Evolutionary conservation across 495 filamentous ascomycete genomes (phyloP), one percentile per base, ranked within the genome.

Genomic region (Xylaria scruposa): DNA sequence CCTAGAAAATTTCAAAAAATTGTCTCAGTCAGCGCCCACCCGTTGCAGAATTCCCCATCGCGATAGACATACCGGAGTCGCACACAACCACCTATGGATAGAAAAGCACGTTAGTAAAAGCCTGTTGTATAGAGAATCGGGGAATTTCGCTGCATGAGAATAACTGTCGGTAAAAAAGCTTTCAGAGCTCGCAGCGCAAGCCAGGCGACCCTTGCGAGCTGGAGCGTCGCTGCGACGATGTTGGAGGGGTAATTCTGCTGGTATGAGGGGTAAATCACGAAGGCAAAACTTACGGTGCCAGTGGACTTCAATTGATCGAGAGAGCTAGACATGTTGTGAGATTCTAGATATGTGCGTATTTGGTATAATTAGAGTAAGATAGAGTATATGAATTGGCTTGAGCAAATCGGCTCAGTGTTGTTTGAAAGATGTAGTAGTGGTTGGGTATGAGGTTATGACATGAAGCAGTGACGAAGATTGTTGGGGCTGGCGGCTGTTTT

Each of bases 291-390:
- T 88, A 97, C 93, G 75, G 96, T 99, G 90, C 96, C 97, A 80
- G 92, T 85, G 83, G 92, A 91, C 88, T 99, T 99, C 78, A 99
- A 89, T 86, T 98, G 94, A 77, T 98, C 96, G 72, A 99, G 90
- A 84, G 95, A 93, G 83, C 80, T 91, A 78, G 92, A 81, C 94
- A 97, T 97, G 73, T 77, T 91, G 81, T 59, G 56, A 54, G 38
- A 63, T 38, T 19, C 17, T 36, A 19, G 31, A 68, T 33, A 51
- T 77, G 53, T 64, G 69, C 46, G 72, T 60, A 67, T 74, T 69
- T 67, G 65, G 73, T 53, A 29, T 53, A 33, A 49, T 64, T 26
- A 49, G 49, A 54, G 38, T 63, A 33, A 69, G 75, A 77, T 71
- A 60, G 63, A n/a, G 44, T 70, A 47, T 53, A 42, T 17, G 46